Conservation (phyloP, 306 rosid genomes). For the Cyamopsis tetragonoloba region DNA sequence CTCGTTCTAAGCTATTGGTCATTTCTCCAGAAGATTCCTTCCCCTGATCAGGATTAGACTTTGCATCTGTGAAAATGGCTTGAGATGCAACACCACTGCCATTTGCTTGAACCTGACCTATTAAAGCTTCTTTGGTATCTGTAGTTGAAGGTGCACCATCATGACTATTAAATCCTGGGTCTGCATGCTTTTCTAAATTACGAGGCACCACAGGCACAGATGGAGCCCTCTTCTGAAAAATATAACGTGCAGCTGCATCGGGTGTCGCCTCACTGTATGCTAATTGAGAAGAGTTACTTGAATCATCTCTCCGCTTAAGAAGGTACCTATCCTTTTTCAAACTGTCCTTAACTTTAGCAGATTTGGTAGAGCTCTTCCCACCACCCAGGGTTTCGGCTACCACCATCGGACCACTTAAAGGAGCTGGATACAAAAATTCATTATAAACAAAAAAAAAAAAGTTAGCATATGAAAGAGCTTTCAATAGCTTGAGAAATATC, state of each 20-base stretch:
- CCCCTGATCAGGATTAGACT: slow-evolving; percentile 40
- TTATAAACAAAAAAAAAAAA: neutral
- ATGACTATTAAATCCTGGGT: slow-evolving; percentile 26
- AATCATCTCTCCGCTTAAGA: slow-evolving; percentile 85
- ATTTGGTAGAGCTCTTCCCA: slow-evolving; percentile 52
- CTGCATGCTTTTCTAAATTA: slow-evolving; percentile 34
- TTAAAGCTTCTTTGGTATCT: slow-evolving; percentile 35
- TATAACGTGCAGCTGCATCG: slow-evolving; percentile 44
- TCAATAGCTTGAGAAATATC: neutral
- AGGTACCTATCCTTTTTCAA: slow-evolving; percentile 83
- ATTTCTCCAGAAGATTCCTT: slow-evolving; percentile 35
- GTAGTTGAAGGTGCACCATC: slow-evolving; percentile 34
- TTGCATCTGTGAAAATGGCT: slow-evolving; percentile 28
- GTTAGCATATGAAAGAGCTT: neutral
- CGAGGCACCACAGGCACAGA: slow-evolving; percentile 29
- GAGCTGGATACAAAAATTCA: slow-evolving; percentile 53
- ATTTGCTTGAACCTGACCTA: slow-evolving; percentile 34
- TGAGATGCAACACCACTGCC: slow-evolving; percentile 31
- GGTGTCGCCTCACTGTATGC: slow-evolving; percentile 46
- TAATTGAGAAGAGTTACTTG: slow-evolving; percentile 38
- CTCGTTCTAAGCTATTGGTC: slow-evolving; percentile 22
- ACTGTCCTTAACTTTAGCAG: slow-evolving; percentile 63
- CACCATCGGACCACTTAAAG: slow-evolving; percentile 92
- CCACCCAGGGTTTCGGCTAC: slow-evolving; percentile 79
- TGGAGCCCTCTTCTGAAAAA: slow-evolving; percentile 58